Base-by-base conservation (phyloP, 2,329 filamentous ascomycete genomes). In the Fusarium torreyae region DNA sequence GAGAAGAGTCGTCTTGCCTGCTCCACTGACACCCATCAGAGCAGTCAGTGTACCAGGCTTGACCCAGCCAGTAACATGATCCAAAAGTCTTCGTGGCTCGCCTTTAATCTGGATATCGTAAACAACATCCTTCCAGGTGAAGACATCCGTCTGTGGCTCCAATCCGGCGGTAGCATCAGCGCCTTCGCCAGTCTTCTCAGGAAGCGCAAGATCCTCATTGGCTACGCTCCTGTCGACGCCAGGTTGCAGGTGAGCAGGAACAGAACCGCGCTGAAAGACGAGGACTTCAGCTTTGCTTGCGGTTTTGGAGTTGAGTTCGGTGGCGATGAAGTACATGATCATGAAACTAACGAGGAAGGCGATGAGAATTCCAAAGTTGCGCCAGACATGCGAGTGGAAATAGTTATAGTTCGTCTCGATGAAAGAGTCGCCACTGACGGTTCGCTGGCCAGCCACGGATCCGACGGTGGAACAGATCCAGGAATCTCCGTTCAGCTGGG, bases 1-100 rank as follows among this genome's bases (percentile, higher is more conserved):
- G 2, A 83, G 72, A 7, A 83, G 77, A 0, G 81, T 83, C 3
- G 81, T 83, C 69, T 83, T 83, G 0, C 81, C 81, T 0, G 81
- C 81, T 26, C 81, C 81, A 22, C 75, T 88, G 1, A 89, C 88
- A 40, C 90, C 88, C 88, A 90, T 90, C 7, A 97, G 83, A 3
- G 93, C 94, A 5, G 94, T 97, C 34, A 97, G 81, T 2, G 92
- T 97, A 31, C 94, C 94, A 0, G 94, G 94, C 77, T 94, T 94
- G 58, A 97, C 93, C 92, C 93, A 97, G 7, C 94, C 94, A 70
- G 92, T 89, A 3, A 97, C 92, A 57, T 94, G 83, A 70, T 97
- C 90, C 53, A 97, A 80, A 63, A 97, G 77, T 18, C 91, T 86
- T n/a, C 93, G 87, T 1, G 85, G 81, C 68, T 93, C 87, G 2